These are phyloP conservation scores for Didymella arachidicola DNA, from an alignment of 2,329 filamentous ascomycete genomes.

Conservation along the genomic window DNA sequence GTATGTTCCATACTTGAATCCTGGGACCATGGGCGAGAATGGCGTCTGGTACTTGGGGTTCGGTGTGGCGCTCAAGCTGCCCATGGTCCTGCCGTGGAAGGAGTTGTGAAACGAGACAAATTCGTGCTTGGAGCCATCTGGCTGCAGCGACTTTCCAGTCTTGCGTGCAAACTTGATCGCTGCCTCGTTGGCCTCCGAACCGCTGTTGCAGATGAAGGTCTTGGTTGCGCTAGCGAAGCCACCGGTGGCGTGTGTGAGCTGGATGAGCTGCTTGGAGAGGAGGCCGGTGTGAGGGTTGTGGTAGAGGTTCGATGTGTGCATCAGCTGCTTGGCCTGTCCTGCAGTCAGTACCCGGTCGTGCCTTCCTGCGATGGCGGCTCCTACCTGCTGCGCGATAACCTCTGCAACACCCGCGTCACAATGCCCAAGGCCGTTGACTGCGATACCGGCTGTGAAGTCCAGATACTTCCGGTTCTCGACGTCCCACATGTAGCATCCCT, in stretches of 20 bases:
- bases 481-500: conserved; percentile 90
- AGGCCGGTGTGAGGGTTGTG: conserved; percentile 95
- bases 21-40: conserved; percentile 93
- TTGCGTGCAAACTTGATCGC: conserved; percentile 97
- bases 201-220: conserved; percentile 95
- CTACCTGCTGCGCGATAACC: conserved; percentile 79
- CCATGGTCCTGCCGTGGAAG: conserved; percentile 98
- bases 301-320: conserved; percentile 96
- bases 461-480: conserved; percentile 87
- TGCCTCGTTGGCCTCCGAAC: conserved; percentile 95
- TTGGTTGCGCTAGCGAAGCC: conserved; percentile 81
- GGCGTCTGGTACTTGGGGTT: conserved; percentile 98
- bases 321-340: conserved; percentile 68
- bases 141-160: conserved; percentile 77
- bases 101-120: conserved; percentile 89
- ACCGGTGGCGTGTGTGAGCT: conserved; percentile 79
- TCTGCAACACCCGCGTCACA: conserved; percentile 80
- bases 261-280: conserved; percentile 83
- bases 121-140: conserved; percentile 76
- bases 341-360: conserved; percentile 21
- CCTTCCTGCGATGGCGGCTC: conserved; percentile 1
- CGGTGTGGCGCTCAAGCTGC: conserved; percentile 90
- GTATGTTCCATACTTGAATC: conserved; percentile 84
- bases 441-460: conserved; percentile 95
- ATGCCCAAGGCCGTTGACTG: conserved; percentile 91